Conservation (phyloP, 169 alveolate species). For the Besnoitia besnoiti region DNA sequence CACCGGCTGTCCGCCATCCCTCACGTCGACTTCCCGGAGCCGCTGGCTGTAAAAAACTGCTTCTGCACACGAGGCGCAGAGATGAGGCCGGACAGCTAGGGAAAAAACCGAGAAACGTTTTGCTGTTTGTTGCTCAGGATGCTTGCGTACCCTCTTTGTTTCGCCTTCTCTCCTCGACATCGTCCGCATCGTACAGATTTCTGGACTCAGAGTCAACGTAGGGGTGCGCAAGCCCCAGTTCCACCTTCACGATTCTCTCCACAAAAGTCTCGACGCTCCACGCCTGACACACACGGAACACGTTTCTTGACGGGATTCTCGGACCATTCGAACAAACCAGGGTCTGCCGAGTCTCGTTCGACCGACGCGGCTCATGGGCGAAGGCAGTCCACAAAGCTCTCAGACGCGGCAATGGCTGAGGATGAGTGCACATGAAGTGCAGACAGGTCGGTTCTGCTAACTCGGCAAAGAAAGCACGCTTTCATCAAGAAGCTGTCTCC, state of each 20-base stretch:
- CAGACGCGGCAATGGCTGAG: not conserved
- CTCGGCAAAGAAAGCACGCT: not conserved
- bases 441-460: not conserved
- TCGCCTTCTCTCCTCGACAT: not conserved
- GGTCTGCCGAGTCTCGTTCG: too few species aligned
- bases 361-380: not conserved
- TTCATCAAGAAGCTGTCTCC: too few species aligned
- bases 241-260: constrained; percentile 9
- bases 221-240: constrained; percentile 17
- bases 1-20: too few species aligned
- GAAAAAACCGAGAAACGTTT: not conserved
- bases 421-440: not conserved
- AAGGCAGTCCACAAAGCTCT: not conserved
- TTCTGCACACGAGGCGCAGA: too few species aligned
- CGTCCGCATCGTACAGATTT: constrained; percentile 11
- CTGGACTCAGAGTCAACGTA: not conserved
- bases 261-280: constrained; percentile 8
- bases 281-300: not conserved
- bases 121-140: not conserved
- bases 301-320: too few species aligned
- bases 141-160: not conserved
- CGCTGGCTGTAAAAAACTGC: too few species aligned
- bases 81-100: not conserved
- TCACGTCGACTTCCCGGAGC: too few species aligned
- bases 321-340: too few species aligned